phyloP scores from a whole-genome alignment of 2,329 filamentous ascomycete species.

The Cytospora mali region DNA sequence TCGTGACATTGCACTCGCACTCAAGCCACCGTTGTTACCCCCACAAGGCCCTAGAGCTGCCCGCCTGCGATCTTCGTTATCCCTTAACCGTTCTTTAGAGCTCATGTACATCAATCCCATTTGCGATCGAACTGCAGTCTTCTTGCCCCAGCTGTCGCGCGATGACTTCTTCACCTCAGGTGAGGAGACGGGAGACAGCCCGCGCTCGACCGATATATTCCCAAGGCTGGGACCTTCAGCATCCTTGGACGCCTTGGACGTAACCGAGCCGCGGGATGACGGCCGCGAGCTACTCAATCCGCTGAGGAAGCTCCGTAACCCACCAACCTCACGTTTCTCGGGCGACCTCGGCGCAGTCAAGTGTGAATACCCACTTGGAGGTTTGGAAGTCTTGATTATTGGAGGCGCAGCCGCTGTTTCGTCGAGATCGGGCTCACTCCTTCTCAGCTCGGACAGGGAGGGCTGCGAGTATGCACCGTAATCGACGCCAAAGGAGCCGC shows the following conservation, averaged over 20 bases:
- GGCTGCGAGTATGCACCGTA: slow-evolving; percentile 67
- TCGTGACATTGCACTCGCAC: slow-evolving; percentile 25
- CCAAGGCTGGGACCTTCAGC: slow-evolving; percentile 65
- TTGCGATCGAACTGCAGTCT: slow-evolving; percentile 52
- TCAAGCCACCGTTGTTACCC: slow-evolving; percentile 44
- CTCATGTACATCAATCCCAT: slow-evolving; percentile 73
- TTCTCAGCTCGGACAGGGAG: slow-evolving; percentile 50
- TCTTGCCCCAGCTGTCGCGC: slow-evolving; percentile 65
- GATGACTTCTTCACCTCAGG: slow-evolving; percentile 58
- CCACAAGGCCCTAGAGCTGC: slow-evolving; percentile 46
- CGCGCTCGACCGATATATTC: slow-evolving; percentile 64
- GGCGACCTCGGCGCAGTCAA: slow-evolving; percentile 66
- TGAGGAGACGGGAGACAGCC: slow-evolving; percentile 41
- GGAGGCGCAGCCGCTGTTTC: slow-evolving; percentile 67
- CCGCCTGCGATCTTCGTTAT: slow-evolving; percentile 66
- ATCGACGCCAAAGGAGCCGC: slow-evolving; percentile 69
- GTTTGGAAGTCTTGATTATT: slow-evolving; percentile 79
- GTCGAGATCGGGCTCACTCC: slow-evolving; percentile 55
- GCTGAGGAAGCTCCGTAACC: slow-evolving; percentile 63
- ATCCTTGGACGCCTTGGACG: slow-evolving; percentile 57
- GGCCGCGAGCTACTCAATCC: slow-evolving; percentile 53
- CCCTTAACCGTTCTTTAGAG: slow-evolving; percentile 67
- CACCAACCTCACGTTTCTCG: slow-evolving; percentile 45
- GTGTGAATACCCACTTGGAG: slow-evolving; percentile 73
- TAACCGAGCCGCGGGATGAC: slow-evolving; percentile 59